A percentile compares a stretch with the other conserved stretches of the same genome.
These are phyloP conservation scores for Cladophialophora bantiana DNA, from an alignment of 2,329 filamentous ascomycete genomes.

Conservation along the genomic window DNA sequence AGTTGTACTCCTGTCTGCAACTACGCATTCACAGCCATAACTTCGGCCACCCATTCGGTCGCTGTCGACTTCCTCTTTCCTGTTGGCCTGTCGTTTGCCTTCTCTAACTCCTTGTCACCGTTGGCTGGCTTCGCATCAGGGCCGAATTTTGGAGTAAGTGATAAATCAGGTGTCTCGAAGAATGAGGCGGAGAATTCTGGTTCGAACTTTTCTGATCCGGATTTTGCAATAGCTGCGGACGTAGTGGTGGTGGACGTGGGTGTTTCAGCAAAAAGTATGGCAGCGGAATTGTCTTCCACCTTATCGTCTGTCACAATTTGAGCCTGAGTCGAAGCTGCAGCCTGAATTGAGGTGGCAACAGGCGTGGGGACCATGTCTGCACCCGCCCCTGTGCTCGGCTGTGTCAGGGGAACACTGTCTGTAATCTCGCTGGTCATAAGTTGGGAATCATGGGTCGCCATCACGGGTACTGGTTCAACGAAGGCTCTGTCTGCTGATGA, in stretches of 20 bases:
- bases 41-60: constrained; percentile 22
- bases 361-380: constrained; percentile 27
- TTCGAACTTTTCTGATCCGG: background rate
- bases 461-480: constrained; percentile 8
- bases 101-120: background rate
- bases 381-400: constrained; percentile 4
- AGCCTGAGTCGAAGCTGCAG: background rate
- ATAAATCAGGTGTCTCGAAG: constrained; percentile 1
- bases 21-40: constrained; percentile 17
- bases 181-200: background rate
- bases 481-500: constrained; percentile 14
- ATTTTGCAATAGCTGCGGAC: background rate
- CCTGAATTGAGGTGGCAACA: background rate
- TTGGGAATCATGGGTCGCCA: background rate
- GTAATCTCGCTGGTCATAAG: background rate
- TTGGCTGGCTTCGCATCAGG: background rate
- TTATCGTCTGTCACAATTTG: background rate
- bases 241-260: background rate
- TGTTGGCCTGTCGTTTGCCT: background rate
- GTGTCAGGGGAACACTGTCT: background rate
- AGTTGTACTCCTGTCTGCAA: background rate
- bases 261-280: background rate
- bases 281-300: background rate
- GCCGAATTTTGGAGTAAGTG: background rate
- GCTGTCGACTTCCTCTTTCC: constrained; percentile 10